Conservation (phyloP, 352 stramenopile species). For the Phytophthora multivora region DNA sequence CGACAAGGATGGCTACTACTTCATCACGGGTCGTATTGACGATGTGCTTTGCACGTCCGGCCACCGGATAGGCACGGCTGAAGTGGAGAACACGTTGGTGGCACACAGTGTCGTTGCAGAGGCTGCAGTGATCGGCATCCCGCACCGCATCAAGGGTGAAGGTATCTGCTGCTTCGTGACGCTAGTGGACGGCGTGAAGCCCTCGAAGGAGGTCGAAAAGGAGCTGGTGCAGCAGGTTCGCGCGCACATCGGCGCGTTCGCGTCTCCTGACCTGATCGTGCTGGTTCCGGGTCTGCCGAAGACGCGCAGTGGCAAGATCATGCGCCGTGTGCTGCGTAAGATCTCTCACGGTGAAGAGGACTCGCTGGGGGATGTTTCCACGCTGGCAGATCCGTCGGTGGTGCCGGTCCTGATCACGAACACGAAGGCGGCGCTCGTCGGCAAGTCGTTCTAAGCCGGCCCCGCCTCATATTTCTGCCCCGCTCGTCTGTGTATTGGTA, state of each 20-base stretch:
- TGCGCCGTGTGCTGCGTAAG: slow-evolving; percentile 98
- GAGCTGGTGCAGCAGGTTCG: slow-evolving; percentile 87
- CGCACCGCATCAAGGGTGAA: slow-evolving; percentile 97
- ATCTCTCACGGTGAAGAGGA: slow-evolving; percentile 95
- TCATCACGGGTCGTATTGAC: slow-evolving; percentile 98
- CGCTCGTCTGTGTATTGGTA: slow-evolving; percentile 29
- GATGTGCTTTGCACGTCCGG: slow-evolving; percentile 96
- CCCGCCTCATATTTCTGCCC: slow-evolving; percentile 56
- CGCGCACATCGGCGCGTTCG: slow-evolving; percentile 95
- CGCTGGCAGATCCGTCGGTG: slow-evolving; percentile 95
- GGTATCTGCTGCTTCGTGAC: slow-evolving; percentile 96
- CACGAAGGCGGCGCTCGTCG: slow-evolving; percentile 72
- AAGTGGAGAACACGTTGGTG: slow-evolving; percentile 92
- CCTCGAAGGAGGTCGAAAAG: slow-evolving; percentile 62
- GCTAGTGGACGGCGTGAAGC: slow-evolving; percentile 81
- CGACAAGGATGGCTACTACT: slow-evolving; percentile 97
- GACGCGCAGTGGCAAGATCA: slow-evolving; percentile 98
- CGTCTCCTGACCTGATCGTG: slow-evolving; percentile 96
- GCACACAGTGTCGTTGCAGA: slow-evolving; percentile 93
- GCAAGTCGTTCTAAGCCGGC: slow-evolving; percentile 68
- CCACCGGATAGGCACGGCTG: slow-evolving; percentile 90
- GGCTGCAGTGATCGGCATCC: slow-evolving; percentile 94
- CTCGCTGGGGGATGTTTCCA: slow-evolving; percentile 96
- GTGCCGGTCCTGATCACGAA: slow-evolving; percentile 94
- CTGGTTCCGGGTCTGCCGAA: slow-evolving; percentile 92